Base-by-base conservation (phyloP, 2,329 filamentous ascomycete genomes). In the Bipolaris victoriae region DNA sequence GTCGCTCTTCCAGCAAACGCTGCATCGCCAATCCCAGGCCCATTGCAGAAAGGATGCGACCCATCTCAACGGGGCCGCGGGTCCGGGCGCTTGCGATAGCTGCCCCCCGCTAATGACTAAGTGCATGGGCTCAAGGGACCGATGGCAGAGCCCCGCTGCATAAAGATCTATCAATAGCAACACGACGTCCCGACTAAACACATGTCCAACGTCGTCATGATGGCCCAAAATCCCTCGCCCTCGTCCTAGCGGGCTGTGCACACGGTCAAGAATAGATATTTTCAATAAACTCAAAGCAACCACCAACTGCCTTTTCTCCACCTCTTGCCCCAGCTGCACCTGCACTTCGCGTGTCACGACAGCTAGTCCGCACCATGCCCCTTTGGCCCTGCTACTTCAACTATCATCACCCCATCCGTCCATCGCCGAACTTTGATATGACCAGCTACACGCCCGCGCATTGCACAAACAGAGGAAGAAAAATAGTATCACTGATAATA, bases 1-100 rank as follows among this genome's bases (percentile, higher is more conserved):
- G 61, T 58, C 60, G 58, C 58, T 62, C 59, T 50, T 62, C 55
- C 61, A 58, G 49, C 63, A 39, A 48, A 50, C 49, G 15, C 63
- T 50, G 54, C 54, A 51, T 37, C 41, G 54, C 55, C 15, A 18
- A 18, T 29, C 16, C 24, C 49, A 44, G 16, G 7, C 43, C 44
- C 5, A 33, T 43, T 33, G 44, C 51, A 48, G 15, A 40, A 40
- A 40, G 18, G 20, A 18, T 44, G 20, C 31, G 31, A 45, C 45
- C 45, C 37, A 45, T 54, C 24, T 37, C 45, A 54, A 41, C 39
- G 53, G 24, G 50, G 35, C 33, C 33, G 24, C 40, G 45, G 35
- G 50, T 16, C 24, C 45, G 45, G 50, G 55, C 55, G 45, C 50
- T 57, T 49, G 50, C 47, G 39, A 43, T 57, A 29, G 45, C 45